These are phyloP conservation scores for Sequoiadendron giganteum DNA, from an alignment of 75 land plant genomes.

Conservation along the genomic window DNA sequence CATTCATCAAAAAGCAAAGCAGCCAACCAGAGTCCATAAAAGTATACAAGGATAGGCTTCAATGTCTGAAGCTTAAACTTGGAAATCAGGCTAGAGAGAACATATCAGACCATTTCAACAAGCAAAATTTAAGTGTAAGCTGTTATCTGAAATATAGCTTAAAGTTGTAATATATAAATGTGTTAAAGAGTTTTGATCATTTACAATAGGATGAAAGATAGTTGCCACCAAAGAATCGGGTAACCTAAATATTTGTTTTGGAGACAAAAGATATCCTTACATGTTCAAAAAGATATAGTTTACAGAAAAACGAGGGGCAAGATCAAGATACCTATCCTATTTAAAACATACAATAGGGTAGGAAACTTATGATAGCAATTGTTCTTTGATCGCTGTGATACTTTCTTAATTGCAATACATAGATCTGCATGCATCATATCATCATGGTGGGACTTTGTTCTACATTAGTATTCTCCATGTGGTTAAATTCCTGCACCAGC, in stretches of 20 bases:
- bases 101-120: background rate
- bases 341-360: background rate
- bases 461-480: background rate
- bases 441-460: background rate
- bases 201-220: background rate
- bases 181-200: background rate
- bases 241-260: background rate
- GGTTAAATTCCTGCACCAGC: background rate
- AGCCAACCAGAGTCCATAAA: conserved; percentile 23
- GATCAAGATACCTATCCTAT: background rate
- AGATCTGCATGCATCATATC: background rate
- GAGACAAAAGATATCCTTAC: background rate
- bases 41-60: conserved; percentile 1
- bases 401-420: background rate
- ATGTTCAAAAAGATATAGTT: background rate
- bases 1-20: conserved; percentile 31
- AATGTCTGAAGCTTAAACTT: background rate
- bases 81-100: background rate
- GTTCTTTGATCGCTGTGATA: background rate
- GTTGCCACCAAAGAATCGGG: background rate
- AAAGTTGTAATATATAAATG: background rate
- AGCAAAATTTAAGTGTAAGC: background rate
- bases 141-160: background rate
- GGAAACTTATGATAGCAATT: background rate
- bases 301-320: background rate